Evolutionary conservation across 805 yeast genomes (phyloP).

Genomic region (Metahyphopichia silvanorum): DNA sequence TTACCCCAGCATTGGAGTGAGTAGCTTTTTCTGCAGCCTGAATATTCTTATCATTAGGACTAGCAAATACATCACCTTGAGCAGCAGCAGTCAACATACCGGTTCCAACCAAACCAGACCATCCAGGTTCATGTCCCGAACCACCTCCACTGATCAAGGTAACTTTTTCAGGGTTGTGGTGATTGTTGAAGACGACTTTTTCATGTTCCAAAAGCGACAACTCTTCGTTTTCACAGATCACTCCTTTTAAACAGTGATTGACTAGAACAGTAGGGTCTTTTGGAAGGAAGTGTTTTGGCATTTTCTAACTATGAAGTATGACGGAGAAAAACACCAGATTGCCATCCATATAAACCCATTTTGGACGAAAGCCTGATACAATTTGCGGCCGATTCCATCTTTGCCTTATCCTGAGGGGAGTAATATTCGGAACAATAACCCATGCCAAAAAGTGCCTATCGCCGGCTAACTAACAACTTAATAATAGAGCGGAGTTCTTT

Average conservation of each 20-base stretch:
- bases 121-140: conserved; percentile 43
- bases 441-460: too few relatives aligned
- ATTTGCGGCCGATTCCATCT: too few relatives aligned
- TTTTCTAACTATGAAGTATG: conserved; percentile 17
- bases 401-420: too few relatives aligned
- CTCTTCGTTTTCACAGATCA: conserved; percentile 33
- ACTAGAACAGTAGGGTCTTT: conserved; percentile 30
- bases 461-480: too few relatives aligned
- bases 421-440: too few relatives aligned
- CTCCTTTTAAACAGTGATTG: conserved; percentile 33
- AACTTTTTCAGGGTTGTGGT: conserved; percentile 20
- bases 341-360: too few relatives aligned
- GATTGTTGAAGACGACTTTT: conserved; percentile 34
- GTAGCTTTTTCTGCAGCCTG: conserved; percentile 34
- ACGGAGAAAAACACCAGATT: not conserved
- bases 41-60: conserved; percentile 35
- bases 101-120: conserved; percentile 36
- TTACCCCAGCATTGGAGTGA: conserved; percentile 31
- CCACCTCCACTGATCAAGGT: conserved; percentile 40
- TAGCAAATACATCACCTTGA: conserved; percentile 41
- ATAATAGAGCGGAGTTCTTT: too few relatives aligned
- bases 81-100: conserved; percentile 40
- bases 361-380: too few relatives aligned
- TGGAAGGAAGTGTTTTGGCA: conserved; percentile 41
- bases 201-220: conserved; percentile 35